Percentiles rank a stretch among this genome's conserved stretches.
Evolutionary conservation across 176 grass and related monocot genomes (phyloP).

Genomic region (Microstegium vimineum): DNA sequence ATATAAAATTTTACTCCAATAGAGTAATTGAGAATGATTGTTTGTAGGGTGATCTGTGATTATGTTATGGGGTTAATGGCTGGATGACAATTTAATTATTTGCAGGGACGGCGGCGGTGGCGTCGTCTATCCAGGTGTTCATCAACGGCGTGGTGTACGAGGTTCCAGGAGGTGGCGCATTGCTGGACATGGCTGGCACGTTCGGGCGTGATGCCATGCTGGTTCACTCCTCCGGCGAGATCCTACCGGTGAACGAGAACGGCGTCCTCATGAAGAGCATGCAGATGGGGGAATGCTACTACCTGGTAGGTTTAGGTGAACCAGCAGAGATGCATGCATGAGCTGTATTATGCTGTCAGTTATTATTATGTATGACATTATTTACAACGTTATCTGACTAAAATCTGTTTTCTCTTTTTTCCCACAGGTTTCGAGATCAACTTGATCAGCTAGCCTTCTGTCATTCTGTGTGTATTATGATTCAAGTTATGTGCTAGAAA

Average conservation of each 20-base stretch:
- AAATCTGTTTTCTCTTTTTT: background rate
- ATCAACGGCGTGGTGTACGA: slow-evolving; percentile 47
- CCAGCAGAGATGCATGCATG: background rate
- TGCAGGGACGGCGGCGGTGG: background rate
- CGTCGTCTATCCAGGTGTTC: slow-evolving; percentile 39
- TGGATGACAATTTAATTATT: background rate
- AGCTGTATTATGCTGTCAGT: background rate
- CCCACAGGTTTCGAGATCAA: slow-evolving; percentile 40
- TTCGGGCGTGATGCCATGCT: slow-evolving; percentile 46
- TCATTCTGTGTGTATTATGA: background rate
- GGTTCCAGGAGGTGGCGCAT: slow-evolving; percentile 2
- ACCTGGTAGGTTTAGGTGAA: slow-evolving; percentile 43
- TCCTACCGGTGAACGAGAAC: slow-evolving; percentile 44
- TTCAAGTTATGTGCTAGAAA: slow-evolving; percentile 18
- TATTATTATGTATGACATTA: background rate
- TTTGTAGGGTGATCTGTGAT: background rate
- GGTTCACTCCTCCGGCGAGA: slow-evolving; percentile 57
- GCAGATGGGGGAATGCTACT: slow-evolving; percentile 64
- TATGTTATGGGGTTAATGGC: background rate
- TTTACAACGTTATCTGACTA: background rate
- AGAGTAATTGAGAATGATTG: background rate
- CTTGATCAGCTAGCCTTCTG: background rate
- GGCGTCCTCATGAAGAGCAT: slow-evolving; percentile 53
- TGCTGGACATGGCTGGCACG: slow-evolving; percentile 33
- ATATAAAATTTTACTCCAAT: background rate